phyloP scores from a whole-genome alignment of 1,284 basidiomycete species.

The Leccinum subfulvum region DNA sequence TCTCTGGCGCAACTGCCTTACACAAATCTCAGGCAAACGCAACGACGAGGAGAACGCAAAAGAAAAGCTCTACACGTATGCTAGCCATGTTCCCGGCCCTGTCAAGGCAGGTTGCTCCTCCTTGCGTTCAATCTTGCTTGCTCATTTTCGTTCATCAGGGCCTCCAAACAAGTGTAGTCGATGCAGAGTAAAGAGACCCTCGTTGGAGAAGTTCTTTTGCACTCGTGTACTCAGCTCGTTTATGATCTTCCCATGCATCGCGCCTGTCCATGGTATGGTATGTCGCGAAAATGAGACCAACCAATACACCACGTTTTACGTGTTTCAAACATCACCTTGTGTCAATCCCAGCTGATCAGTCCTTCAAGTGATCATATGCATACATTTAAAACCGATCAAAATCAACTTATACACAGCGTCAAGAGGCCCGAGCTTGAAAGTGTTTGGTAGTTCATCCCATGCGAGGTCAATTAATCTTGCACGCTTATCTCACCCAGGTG shows the following conservation, averaged over 20 bases:
- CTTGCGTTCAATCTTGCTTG: neutral
- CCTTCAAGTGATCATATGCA: neutral
- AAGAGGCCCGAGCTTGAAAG: constrained; percentile 7
- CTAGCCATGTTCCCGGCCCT: constrained; percentile 71
- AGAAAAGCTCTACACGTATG: constrained; percentile 96
- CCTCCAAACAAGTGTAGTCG: constrained; percentile 79
- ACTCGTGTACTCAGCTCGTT: constrained; percentile 16
- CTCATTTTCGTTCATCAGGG: constrained; percentile 48
- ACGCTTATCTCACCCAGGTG: neutral
- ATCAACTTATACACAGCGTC: neutral
- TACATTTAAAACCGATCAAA: neutral
- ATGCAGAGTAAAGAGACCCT: constrained; percentile 55
- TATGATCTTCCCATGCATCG: constrained; percentile 16
- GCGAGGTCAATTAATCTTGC: neutral
- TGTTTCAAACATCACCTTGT: neutral
- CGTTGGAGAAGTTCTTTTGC: constrained; percentile 7
- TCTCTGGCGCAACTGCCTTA: neutral
- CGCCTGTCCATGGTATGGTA: constrained; percentile 13
- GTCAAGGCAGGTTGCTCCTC: constrained; percentile 73
- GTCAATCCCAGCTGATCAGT: neutral
- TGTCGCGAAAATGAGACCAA: constrained; percentile 10
- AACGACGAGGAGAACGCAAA: constrained; percentile 91
- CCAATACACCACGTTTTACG: constrained; percentile 1
- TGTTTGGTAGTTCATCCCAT: constrained; percentile 2
- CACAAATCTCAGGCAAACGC: constrained; percentile 22